These are phyloP conservation scores for Naegleria gruberi DNA, from an alignment of 208 protist species.

Conservation along the genomic window DNA sequence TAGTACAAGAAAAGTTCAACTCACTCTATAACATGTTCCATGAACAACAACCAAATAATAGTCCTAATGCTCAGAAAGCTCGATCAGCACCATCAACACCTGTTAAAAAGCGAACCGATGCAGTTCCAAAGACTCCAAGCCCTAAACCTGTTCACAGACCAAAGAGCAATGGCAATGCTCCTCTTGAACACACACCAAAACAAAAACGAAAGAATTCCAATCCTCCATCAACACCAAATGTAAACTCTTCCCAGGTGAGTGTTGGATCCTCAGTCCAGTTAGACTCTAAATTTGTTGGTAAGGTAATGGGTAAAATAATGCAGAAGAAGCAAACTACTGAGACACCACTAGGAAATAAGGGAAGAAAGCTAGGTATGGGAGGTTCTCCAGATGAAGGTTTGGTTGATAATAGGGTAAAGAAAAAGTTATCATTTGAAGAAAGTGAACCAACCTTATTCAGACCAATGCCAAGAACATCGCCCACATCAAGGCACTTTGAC, in stretches of 20 bases:
- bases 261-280: not conserved
- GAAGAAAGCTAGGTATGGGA: not conserved
- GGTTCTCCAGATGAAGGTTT: not conserved
- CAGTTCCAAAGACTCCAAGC: not conserved
- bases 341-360: not conserved
- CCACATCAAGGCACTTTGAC: too few relatives aligned
- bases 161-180: not conserved
- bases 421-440: not conserved
- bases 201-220: too few relatives aligned
- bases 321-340: not conserved
- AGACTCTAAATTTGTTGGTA: not conserved
- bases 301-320: not conserved
- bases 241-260: not conserved
- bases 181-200: not conserved
- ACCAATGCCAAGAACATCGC: not conserved
- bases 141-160: not conserved
- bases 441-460: not conserved
- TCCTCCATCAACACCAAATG: too few relatives aligned
- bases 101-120: not conserved
- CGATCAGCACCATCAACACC: not conserved
- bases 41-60: not conserved
- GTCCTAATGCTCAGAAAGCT: not conserved
- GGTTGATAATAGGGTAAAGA: not conserved
- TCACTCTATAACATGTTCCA: not conserved
- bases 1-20: not conserved